Base-by-base conservation (phyloP, 306 rosid genomes). In the Glycine latifolia region DNA sequence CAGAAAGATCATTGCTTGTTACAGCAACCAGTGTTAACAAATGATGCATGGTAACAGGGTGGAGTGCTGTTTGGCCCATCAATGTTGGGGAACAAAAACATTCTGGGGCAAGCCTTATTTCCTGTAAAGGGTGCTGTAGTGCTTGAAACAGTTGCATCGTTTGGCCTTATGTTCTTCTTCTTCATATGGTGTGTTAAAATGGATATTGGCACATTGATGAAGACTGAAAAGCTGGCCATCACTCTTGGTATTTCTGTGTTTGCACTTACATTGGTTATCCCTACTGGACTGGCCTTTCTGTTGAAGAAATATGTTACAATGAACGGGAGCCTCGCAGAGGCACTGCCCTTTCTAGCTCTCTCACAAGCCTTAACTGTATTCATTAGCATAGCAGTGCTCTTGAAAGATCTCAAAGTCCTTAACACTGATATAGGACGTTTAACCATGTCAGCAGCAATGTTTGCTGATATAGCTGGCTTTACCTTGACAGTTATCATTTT, bases 11-110 rank as follows among this genome's bases (percentile, higher is more conserved):
- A 20, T 20, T 20, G 20, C 20, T 20, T 20, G 20, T 20, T 20
- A 20, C 20, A 20, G 20, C 20, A 20, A 20, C 20, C 20, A 20
- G 20, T 20, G 58, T 10, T 82, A 69, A 83, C 60, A 77, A 72
- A 46, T 35, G 2, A 66, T 78, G 63, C 6, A 78, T 78, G 74
- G 43, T 71, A 15, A 46, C 81, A 91, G 96, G 87, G 91, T 2
- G 93, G 96, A 79, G 7, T 88, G 66, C 0, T 89, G 49, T 85
- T 91, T 67, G 96, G 93, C 4, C 96, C 96, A 48, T 89, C 96
- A 56, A 9, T 73, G 59, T 65, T 89, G 66, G 93, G 93, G 62
- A 81, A 80, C 35, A 3, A 48, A 14, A 77, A 68, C 67, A 3
- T 15, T 58, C 4, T 91, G 33, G 44, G 81, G 0, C 4, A n/a